Conservation (phyloP, 176 grass and related monocot species). For the Chrysopogon serrulatus region DNA sequence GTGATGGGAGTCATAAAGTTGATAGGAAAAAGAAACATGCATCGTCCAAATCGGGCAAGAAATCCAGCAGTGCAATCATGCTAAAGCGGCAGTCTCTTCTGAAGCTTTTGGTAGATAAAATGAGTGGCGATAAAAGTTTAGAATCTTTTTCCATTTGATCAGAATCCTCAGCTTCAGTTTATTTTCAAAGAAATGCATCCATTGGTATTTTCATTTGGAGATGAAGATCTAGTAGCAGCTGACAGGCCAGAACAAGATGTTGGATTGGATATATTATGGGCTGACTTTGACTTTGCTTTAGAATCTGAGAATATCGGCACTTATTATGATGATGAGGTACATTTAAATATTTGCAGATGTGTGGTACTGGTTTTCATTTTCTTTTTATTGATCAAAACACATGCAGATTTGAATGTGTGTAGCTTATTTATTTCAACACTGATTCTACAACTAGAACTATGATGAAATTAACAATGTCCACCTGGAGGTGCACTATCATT, state of each 20-base stretch:
- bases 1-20: slow-evolving; percentile 1
- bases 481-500: background rate
- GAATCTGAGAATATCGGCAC: slow-evolving; percentile 75
- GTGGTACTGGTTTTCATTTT: slow-evolving; percentile 16
- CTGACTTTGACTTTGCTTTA: slow-evolving; percentile 77
- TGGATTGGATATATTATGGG: slow-evolving; percentile 62
- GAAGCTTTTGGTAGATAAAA: slow-evolving; percentile 59
- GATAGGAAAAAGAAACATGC: slow-evolving; percentile 27
- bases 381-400: background rate
- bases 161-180: slow-evolving; percentile 35
- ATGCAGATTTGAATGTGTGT: background rate
- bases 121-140: slow-evolving; percentile 33
- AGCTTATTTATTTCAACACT: background rate
- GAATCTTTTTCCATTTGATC: slow-evolving; percentile 39
- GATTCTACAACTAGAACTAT: background rate
- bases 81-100: slow-evolving; percentile 52
- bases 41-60: slow-evolving; percentile 32
- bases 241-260: slow-evolving; percentile 43
- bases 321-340: slow-evolving; percentile 76
- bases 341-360: slow-evolving; percentile 3
- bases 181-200: slow-evolving; percentile 55
- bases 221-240: slow-evolving; percentile 37
- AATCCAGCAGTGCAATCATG: slow-evolving; percentile 19
- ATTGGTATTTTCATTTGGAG: slow-evolving; percentile 70
- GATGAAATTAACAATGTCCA: background rate